Evolutionary conservation across 108 stramenopile genomes (phyloP).

Genomic region (Nitzschia putrida): DNA sequence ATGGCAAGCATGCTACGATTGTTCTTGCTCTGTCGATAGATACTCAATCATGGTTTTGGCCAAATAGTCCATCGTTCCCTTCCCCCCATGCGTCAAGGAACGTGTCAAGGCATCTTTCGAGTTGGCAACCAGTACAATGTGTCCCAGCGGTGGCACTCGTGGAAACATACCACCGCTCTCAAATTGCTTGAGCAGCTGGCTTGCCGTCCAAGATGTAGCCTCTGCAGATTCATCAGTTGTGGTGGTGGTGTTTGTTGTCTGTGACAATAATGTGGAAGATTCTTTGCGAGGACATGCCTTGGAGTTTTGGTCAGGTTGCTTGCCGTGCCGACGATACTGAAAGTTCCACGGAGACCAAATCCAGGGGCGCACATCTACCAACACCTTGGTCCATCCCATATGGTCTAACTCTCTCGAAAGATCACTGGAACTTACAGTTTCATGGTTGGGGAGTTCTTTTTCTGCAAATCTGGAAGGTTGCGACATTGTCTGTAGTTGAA

Average conservation of each 20-base stretch:
- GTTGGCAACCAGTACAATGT: conserved; percentile 75
- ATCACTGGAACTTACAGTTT: not conserved
- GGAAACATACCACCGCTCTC: conserved; percentile 11
- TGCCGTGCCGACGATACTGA: not conserved
- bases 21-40: not conserved
- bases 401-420: conserved; percentile 63
- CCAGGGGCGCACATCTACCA: conserved; percentile 68
- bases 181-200: conserved; percentile 37
- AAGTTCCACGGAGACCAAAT: conserved; percentile 29
- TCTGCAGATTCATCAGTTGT: conserved; percentile 7
- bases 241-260: not conserved
- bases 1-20: too few relatives aligned
- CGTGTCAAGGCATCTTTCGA: conserved; percentile 51
- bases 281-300: conserved; percentile 8
- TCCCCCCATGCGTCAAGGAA: conserved; percentile 53
- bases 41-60: conserved; percentile 44
- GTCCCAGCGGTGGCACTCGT: conserved; percentile 59
- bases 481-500: conserved; percentile 15
- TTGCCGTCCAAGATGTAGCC: conserved; percentile 27
- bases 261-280: not conserved
- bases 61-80: conserved; percentile 67
- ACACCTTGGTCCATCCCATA: conserved; percentile 81
- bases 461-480: not conserved
- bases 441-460: not conserved
- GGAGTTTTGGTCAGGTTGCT: not conserved